Evolutionary conservation across 768 basidiomycete genomes (phyloP).

Genomic region (Lactifluus pinguis): DNA sequence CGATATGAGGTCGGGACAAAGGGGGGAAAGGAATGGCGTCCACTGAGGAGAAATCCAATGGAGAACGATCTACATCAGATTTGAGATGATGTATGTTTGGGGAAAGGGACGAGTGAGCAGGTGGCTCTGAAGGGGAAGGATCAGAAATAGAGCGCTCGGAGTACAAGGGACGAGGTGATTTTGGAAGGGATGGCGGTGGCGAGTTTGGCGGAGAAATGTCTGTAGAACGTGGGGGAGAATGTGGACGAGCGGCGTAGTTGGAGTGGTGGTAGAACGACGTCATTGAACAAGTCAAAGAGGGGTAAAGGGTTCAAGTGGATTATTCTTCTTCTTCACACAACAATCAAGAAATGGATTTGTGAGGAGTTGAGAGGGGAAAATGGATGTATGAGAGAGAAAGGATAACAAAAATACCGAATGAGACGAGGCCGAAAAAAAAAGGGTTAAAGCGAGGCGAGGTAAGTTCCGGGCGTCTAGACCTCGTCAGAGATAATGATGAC

Average conservation of each 20-base stretch:
- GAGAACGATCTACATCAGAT: constrained; percentile 12
- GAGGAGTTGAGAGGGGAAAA: background rate
- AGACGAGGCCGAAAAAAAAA: background rate
- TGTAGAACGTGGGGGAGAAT: constrained; percentile 8
- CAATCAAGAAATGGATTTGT: no score
- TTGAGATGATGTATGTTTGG: background rate
- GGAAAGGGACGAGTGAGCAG: constrained; percentile 5
- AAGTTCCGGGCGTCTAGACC: constrained; percentile 4
- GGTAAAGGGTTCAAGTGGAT: constrained; percentile 1
- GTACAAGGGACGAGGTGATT: background rate
- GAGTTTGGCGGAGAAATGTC: constrained; percentile 13
- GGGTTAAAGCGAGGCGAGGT: background rate
- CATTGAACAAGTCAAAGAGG: background rate
- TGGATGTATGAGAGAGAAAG: no score
- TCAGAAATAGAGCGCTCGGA: constrained; percentile 4
- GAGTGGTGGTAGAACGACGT: constrained; percentile 1
- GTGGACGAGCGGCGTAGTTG: background rate
- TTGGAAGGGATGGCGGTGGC: background rate
- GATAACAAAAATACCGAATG: background rate
- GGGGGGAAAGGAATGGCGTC: constrained; percentile 11
- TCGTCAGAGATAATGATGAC: constrained; percentile 2
- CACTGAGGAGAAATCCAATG: background rate
- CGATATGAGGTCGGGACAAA: constrained; percentile 10
- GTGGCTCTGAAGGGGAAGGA: constrained; percentile 5
- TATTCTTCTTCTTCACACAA: background rate